Conservation (phyloP, 202 grass and related monocot species). For the Hordeum pubiflorum region DNA sequence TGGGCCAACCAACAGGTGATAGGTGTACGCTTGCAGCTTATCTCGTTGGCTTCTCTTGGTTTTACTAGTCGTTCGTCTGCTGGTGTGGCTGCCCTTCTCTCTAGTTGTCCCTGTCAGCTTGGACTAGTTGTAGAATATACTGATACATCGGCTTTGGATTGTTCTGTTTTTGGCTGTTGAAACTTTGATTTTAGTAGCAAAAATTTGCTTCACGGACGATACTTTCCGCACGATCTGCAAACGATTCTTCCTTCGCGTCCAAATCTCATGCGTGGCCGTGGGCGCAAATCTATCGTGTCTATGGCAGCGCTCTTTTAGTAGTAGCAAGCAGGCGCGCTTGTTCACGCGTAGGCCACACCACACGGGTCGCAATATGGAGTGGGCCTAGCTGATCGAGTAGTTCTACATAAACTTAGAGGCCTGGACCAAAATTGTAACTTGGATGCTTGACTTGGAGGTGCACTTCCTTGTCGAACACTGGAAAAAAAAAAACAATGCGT, state of each 20-base stretch:
- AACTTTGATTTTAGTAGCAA: background rate
- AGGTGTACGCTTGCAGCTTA: background rate
- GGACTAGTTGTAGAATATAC: background rate
- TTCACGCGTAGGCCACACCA: constrained; percentile 6
- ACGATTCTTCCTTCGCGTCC: too few species aligned
- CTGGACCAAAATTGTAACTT: background rate
- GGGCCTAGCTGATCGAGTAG: background rate
- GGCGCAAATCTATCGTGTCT: too few species aligned
- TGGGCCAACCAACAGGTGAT: background rate
- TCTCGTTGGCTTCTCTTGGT: background rate
- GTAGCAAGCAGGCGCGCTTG: background rate
- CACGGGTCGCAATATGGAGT: background rate
- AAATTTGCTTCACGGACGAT: too few species aligned
- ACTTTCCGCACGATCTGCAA: too few species aligned
- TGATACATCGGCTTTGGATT: background rate
- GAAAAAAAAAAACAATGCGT: background rate
- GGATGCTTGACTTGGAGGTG: background rate
- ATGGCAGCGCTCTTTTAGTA: background rate
- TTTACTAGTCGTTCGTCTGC: background rate
- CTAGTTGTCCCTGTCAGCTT: background rate
- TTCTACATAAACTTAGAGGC: background rate
- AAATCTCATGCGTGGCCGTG: too few species aligned
- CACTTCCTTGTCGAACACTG: background rate
- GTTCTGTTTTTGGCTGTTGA: background rate
- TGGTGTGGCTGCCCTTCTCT: background rate